These are phyloP conservation scores for Zoysia pacifica DNA, from an alignment of 176 grass and related monocot species.

Conservation along the genomic window DNA sequence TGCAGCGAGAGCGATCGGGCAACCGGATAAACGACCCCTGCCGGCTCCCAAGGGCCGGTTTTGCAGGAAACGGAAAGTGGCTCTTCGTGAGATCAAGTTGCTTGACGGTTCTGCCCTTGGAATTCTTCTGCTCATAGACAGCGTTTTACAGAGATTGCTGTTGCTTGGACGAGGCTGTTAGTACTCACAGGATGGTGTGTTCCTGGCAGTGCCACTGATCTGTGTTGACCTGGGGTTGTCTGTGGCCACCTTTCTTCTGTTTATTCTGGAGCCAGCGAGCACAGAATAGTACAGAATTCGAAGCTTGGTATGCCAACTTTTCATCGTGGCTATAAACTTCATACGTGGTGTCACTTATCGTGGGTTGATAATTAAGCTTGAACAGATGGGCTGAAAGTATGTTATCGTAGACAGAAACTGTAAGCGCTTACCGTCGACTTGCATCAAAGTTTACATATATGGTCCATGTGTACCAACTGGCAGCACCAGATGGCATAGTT, in stretches of 20 bases:
- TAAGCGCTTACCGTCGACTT: neutral
- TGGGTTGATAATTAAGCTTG: neutral
- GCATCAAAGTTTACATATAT: too few relatives aligned
- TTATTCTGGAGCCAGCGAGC: neutral
- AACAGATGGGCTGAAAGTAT: neutral
- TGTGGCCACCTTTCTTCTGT: neutral
- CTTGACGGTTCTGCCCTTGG: neutral
- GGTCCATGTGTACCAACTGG: too few relatives aligned
- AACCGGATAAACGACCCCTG: conserved; percentile 4
- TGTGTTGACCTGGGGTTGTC: neutral
- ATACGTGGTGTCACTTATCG: neutral
- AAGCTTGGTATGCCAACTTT: neutral
- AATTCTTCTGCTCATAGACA: neutral
- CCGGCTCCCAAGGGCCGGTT: conserved; percentile 19
- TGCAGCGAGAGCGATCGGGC: conserved; percentile 8
- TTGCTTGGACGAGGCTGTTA: neutral
- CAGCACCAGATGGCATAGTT: neutral
- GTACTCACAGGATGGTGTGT: neutral
- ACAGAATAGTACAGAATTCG: neutral
- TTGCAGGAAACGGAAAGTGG: neutral
- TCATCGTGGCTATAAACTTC: neutral
- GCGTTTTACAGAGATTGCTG: neutral
- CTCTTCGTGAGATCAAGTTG: neutral
- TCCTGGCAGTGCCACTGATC: neutral
- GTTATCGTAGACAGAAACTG: neutral